phyloP scores from a whole-genome alignment of 441 rosid genomes.

The Flueggea neowawraea region DNA sequence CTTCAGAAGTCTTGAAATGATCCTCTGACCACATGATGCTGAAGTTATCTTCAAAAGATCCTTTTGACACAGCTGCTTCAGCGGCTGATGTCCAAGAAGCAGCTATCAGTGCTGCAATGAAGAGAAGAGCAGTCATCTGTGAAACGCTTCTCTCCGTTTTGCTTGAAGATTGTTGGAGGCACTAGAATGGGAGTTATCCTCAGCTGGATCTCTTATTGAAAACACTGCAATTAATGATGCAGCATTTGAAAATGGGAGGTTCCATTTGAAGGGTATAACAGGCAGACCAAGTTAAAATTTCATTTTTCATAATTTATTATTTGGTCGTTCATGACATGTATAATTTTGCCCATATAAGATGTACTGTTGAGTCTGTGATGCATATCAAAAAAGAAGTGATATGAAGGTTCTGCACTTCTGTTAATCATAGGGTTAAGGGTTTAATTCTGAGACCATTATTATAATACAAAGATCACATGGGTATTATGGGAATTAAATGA shows the following conservation, averaged over 20 bases:
- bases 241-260: conserved; percentile 14
- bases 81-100: conserved; percentile 20
- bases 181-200: not conserved
- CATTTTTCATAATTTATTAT: conserved; percentile 7
- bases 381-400: not conserved
- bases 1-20: conserved; percentile 91
- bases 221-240: conserved; percentile 12
- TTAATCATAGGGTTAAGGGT: not conserved
- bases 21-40: conserved; percentile 92
- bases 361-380: not conserved
- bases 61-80: conserved; percentile 41
- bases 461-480: conserved; percentile 18
- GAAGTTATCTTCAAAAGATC: conserved; percentile 80
- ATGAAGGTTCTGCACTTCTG: not conserved
- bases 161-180: conserved; percentile 15
- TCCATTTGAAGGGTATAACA: conserved; percentile 15
- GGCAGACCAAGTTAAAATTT: conserved; percentile 22
- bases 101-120: conserved; percentile 40
- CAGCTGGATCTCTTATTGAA: conserved; percentile 22
- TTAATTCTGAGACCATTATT: not conserved
- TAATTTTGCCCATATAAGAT: conserved; percentile 2
- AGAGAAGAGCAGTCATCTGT: conserved; percentile 36
- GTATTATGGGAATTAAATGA: conserved; percentile 22
- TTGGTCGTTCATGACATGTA: conserved; percentile 2
- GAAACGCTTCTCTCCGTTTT: conserved; percentile 40